Percentiles rank a stretch among this genome's conserved stretches.
phyloP scores from a whole-genome alignment of 2,329 filamentous ascomycete genomes.

The Gaeumannomyces tritici region DNA sequence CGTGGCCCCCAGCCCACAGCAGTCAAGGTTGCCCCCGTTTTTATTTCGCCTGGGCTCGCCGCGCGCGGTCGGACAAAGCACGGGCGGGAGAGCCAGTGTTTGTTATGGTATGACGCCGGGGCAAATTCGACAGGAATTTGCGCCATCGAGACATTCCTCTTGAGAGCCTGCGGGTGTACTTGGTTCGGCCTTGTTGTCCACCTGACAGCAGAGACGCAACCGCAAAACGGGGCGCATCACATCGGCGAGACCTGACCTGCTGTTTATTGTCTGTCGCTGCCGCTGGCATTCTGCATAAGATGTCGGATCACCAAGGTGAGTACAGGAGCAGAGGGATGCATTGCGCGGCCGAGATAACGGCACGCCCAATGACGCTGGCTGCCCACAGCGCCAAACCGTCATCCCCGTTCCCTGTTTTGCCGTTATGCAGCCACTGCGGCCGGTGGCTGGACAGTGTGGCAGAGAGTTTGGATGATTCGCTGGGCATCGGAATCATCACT shows the following conservation, averaged over 20 bases:
- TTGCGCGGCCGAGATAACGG: background rate
- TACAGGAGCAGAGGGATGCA: constrained; percentile 4
- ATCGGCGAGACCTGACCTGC: background rate
- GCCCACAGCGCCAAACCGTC: background rate
- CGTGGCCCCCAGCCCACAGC: background rate
- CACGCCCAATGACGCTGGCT: background rate
- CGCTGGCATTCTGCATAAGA: constrained; percentile 3
- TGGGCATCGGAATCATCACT: background rate
- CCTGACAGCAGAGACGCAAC: constrained; percentile 10
- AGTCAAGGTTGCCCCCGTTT: background rate
- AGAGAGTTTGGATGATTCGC: background rate
- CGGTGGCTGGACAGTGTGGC: background rate
- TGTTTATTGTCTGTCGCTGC: background rate
- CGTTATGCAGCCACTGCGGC: background rate
- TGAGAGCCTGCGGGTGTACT: background rate
- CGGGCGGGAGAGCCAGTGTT: background rate
- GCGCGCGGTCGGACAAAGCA: background rate
- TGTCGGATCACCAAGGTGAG: constrained; percentile 2
- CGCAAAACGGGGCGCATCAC: background rate
- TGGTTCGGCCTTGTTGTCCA: background rate
- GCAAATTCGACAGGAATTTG: constrained; percentile 13
- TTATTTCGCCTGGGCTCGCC: background rate
- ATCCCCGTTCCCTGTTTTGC: background rate
- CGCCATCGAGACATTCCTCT: constrained; percentile 9
- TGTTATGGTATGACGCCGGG: constrained; percentile 15